Conservation (phyloP, 1,139 yeast species). For the Diutina neorugosa region DNA sequence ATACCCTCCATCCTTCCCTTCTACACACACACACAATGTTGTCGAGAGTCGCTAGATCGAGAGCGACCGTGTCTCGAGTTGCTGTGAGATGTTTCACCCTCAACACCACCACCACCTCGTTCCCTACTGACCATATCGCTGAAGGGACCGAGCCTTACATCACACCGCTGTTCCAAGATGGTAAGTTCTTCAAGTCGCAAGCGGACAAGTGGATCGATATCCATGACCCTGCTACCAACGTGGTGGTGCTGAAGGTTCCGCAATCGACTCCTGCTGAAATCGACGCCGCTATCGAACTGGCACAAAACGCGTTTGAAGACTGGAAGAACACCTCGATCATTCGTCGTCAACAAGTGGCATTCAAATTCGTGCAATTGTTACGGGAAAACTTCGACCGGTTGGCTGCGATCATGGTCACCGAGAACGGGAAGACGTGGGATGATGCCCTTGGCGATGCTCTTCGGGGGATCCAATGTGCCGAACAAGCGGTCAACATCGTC, state of each 20-base stretch:
- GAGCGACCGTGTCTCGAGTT: conserved; percentile 6
- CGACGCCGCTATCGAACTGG: conserved; percentile 54
- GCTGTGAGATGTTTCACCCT: conserved; percentile 11
- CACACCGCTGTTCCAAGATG: conserved; percentile 49
- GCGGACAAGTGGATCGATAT: conserved; percentile 57
- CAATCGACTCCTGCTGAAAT: conserved; percentile 60
- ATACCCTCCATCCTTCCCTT: too few relatives aligned
- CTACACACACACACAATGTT: not conserved
- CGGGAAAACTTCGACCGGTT: conserved; percentile 59
- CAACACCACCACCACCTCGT: conserved; percentile 20
- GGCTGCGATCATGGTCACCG: conserved; percentile 62
- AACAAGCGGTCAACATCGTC: conserved; percentile 50
- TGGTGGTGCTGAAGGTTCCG: conserved; percentile 57
- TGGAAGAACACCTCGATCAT: conserved; percentile 53
- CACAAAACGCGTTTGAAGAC: conserved; percentile 45
- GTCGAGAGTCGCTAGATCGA: conserved; percentile 3
- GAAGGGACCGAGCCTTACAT: conserved; percentile 30
- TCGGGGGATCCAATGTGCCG: conserved; percentile 76
- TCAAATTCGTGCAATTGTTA: conserved; percentile 57
- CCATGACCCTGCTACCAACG: conserved; percentile 68
- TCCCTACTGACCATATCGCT: conserved; percentile 37
- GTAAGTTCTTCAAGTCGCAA: conserved; percentile 43
- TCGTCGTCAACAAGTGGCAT: conserved; percentile 65
- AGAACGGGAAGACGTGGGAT: conserved; percentile 71
- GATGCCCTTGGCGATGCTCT: conserved; percentile 75